Base-by-base conservation (phyloP, 2,329 filamentous ascomycete species). In the Knoxdaviesia proteae region DNA sequence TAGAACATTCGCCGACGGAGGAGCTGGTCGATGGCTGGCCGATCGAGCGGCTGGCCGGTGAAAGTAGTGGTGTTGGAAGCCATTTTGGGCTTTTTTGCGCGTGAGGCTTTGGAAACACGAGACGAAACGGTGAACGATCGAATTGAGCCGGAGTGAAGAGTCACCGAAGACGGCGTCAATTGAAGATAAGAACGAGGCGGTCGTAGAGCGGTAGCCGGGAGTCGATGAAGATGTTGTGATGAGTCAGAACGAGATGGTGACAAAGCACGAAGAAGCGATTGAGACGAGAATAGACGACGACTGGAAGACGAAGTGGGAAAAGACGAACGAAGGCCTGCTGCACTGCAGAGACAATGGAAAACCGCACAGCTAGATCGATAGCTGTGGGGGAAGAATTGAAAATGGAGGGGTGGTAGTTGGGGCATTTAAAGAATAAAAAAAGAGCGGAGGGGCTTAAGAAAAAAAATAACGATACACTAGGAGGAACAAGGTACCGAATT, bases 1-100 rank as follows among this genome's bases (percentile, higher is more conserved):
- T 90, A 93, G 69, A 96, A 96, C 64, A 88, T 69, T 60, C 86
- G 81, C 50, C 87, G 80, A 51, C 81, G 77, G 53, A 96, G 77
- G 55, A 96, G 74, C 47, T 77, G 80, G 57, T 96, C 90, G 55
- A 96, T 74, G 45, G 74, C 67, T 46, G 70, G 65, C 55, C 84
- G 77, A 62, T 96, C 86, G 53, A 98, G 79, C 62, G 83, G 77
- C 68, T 94, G 78, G 53, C 88, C 90, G 63, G 81, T 87, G 57
- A 84, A 76, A 46, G 86, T 93, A 50, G 82, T 90, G 34, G 68
- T 67, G 44, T 63, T 58, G 45, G 66, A 59, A 41, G 64, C 59
- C 68, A 71, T 73, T 42, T 54, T 55, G 47, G 47, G 47, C 42
- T 31, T 48, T 38, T n/a, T 40, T 32, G 4, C 20, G n/a, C 11